Conservation (phyloP, 352 stramenopile genomes). For the Peronospora destructor region DNA sequence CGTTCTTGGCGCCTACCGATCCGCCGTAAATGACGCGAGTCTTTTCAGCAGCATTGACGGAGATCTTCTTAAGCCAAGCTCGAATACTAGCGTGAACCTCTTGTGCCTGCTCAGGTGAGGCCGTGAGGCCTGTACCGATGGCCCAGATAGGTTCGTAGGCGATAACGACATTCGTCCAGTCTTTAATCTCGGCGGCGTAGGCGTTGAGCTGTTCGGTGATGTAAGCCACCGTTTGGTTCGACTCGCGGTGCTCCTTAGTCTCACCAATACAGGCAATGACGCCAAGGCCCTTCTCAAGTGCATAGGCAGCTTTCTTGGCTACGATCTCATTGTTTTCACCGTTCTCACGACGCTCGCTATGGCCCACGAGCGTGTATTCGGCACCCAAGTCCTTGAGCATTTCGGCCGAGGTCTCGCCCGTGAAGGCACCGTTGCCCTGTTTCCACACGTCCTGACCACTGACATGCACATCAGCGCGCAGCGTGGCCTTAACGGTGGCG, state of each 20-base stretch:
- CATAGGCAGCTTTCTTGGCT: conserved; percentile 91
- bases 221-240: conserved; percentile 89
- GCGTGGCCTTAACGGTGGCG: conserved; percentile 46
- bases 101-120: conserved; percentile 96
- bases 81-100: conserved; percentile 95
- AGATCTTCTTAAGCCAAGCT: conserved; percentile 91
- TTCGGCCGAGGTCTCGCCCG: conserved; percentile 95
- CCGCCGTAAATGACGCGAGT: conserved; percentile 97
- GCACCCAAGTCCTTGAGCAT: conserved; percentile 95
- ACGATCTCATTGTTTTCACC: conserved; percentile 90
- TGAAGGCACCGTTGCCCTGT: conserved; percentile 93
- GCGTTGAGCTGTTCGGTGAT: conserved; percentile 91
- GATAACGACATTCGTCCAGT: conserved; percentile 94
- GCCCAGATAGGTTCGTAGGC: conserved; percentile 97
- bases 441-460: conserved; percentile 94
- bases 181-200: conserved; percentile 80
- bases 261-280: conserved; percentile 97
- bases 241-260: conserved; percentile 91
- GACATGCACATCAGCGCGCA: conserved; percentile 66
- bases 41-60: conserved; percentile 82
- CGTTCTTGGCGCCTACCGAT: conserved; percentile 90
- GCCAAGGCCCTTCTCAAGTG: conserved; percentile 88
- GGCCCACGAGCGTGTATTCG: conserved; percentile 93
- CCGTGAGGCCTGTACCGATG: conserved; percentile 96
- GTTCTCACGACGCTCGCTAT: conserved; percentile 92